These are phyloP conservation scores for Dryas drummondii DNA, from an alignment of 306 rosid genomes.

Conservation along the genomic window DNA sequence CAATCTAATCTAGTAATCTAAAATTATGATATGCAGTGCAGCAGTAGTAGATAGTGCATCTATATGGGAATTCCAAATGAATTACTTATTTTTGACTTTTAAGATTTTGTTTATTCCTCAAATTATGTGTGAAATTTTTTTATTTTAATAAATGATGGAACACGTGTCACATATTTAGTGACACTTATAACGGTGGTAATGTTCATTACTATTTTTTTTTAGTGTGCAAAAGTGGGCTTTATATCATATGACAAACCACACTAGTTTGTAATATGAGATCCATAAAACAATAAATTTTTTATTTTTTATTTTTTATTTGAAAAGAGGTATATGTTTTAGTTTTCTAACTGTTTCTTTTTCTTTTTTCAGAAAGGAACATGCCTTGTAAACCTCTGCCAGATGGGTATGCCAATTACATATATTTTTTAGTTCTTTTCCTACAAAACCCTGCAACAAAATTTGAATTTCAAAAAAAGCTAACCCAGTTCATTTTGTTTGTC, in stretches of 20 bases:
- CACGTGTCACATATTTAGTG: too few relatives aligned
- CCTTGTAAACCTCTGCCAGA: not conserved
- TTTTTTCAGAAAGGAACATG: not conserved
- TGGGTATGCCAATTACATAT: slow-evolving; percentile 10
- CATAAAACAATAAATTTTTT: too few relatives aligned
- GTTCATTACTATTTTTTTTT: too few relatives aligned
- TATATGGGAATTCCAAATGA: slow-evolving; percentile 33
- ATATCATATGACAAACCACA: too few relatives aligned
- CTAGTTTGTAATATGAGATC: too few relatives aligned
- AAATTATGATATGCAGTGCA: not conserved
- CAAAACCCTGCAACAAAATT: slow-evolving; percentile 22
- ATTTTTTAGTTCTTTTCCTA: slow-evolving; percentile 13
- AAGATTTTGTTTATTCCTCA: not conserved
- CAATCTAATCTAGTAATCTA: slow-evolving; percentile 27
- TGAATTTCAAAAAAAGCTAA: slow-evolving; percentile 19
- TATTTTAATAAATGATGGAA: not conserved
- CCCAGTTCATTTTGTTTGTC: not conserved
- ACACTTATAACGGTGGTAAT: too few relatives aligned
- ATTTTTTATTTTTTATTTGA: not conserved
- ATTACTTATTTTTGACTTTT: not conserved
- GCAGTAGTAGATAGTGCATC: not conserved
- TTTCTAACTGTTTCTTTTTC: not conserved
- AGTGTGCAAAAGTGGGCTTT: too few relatives aligned
- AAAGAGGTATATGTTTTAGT: not conserved
- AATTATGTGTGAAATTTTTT: not conserved